A percentile compares a stretch with the other conserved stretches of the same genome.
phyloP scores from a whole-genome alignment of 1,284 basidiomycete species.

The Fomitopsis betulina region DNA sequence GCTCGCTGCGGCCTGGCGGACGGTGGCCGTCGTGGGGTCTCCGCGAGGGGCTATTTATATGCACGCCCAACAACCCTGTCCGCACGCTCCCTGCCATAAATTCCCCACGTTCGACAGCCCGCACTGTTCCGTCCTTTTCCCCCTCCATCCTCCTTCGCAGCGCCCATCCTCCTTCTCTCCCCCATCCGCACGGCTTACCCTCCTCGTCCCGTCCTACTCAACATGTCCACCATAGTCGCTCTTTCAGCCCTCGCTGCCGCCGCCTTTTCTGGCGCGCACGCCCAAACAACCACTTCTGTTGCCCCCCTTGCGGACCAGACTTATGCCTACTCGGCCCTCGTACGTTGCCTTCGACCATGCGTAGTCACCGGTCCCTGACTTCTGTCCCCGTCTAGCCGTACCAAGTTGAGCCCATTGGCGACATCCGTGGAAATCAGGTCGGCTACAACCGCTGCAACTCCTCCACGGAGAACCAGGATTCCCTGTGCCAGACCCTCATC shows the following conservation, averaged over 20 bases:
- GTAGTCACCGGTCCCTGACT: no score
- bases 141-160: background rate
- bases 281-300: slow-evolving; percentile 26
- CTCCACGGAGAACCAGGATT: slow-evolving; percentile 55
- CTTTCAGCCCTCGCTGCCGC: slow-evolving; percentile 38
- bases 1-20: background rate
- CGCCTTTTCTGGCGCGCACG: slow-evolving; percentile 28
- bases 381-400: slow-evolving; percentile 40
- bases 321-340: slow-evolving; percentile 45
- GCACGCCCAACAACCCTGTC: background rate
- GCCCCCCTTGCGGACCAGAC: slow-evolving; percentile 49
- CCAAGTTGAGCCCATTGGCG: slow-evolving; percentile 44
- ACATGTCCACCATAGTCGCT: slow-evolving; percentile 37
- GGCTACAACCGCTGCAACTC: slow-evolving; percentile 72
- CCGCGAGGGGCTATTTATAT: background rate
- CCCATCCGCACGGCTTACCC: background rate
- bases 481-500: slow-evolving; percentile 61
- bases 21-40: background rate
- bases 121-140: background rate
- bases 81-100: background rate
- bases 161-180: background rate
- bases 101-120: background rate
- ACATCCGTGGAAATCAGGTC: slow-evolving; percentile 51
- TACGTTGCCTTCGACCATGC: slow-evolving; percentile 22
- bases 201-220: background rate